These are phyloP conservation scores for Zygosaccharomyces pseudobailii DNA, from an alignment of 1,139 yeast species.

Conservation along the genomic window DNA sequence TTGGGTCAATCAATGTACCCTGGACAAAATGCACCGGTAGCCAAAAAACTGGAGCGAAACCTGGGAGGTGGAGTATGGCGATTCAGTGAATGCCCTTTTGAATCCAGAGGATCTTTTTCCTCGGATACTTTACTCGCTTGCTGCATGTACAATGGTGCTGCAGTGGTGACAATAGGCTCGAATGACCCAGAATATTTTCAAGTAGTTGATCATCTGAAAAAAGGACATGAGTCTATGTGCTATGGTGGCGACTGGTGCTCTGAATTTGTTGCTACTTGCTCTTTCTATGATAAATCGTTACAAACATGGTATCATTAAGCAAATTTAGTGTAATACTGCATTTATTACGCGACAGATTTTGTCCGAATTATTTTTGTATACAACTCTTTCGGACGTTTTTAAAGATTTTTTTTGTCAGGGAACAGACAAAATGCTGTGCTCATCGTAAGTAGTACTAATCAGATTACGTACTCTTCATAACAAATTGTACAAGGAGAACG, in stretches of 20 bases:
- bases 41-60: slow-evolving; percentile 38
- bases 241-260: slow-evolving; percentile 89
- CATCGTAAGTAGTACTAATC: slow-evolving; percentile 7
- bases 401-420: slow-evolving; percentile 7
- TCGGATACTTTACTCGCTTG: slow-evolving; percentile 57
- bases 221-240: slow-evolving; percentile 85
- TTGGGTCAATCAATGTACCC: slow-evolving; percentile 32
- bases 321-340: neutral
- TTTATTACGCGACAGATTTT: neutral
- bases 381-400: neutral
- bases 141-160: slow-evolving; percentile 95
- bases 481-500: neutral
- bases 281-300: slow-evolving; percentile 81
- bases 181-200: slow-evolving; percentile 30
- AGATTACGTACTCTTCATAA: neutral
- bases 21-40: slow-evolving; percentile 27
- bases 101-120: neutral
- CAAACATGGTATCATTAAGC: slow-evolving; percentile 57
- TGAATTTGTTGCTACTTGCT: slow-evolving; percentile 66
- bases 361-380: neutral
- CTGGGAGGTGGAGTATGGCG: slow-evolving; percentile 97
- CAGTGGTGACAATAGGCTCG: slow-evolving; percentile 32
- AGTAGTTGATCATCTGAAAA: slow-evolving; percentile 49
- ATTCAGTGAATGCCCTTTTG: slow-evolving; percentile 55
- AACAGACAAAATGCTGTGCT: slow-evolving; percentile 1